Evolutionary conservation across 106 monocot species (phyloP), one percentile per base, ranked within the genome.

Genomic region (Dendrobium nobile): DNA sequence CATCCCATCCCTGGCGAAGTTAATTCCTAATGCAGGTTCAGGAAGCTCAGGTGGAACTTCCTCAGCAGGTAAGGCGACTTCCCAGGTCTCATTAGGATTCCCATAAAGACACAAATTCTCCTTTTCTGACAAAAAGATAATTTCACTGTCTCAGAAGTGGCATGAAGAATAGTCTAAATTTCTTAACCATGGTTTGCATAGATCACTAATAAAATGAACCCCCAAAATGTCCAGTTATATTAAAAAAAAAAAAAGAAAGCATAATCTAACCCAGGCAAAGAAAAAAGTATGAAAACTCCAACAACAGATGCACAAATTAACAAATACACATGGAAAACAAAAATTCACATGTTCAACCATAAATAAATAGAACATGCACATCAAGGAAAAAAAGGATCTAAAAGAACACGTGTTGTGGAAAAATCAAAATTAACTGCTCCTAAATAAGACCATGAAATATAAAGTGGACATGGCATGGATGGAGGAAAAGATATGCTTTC

Each of bases 101-200:
- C 55, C 78, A 78, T 78, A 78, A 54, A 78, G 41, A 27, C 78
- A 78, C 28, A 58, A 78, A 20, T 78, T 78, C 40, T 78, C 58
- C 58, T 78, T 78, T 24, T 78, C 56, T 78, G 58, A 31, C 37
- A 40, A 61, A n/a, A 61, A 22, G n/a, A 22, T 4, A 61, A 84
- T 78, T 22, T 91, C 87, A 24, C 85, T 89, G 78, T 85, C 67
- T 26, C 26, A 26, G 9, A 67, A 67, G 27, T 2, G 58, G 58
- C 67, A 67, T 67, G 67, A 27, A 67, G 1, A 58, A 26, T 27
- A 67, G 67, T 67, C 9, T 17, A 58, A 58, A n/a, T 6, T 58
- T 58, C 58, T 67, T 67, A 56, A 67, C 67, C 67, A 67, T 67
- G 67, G 27, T 67, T 67, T 67, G 28, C 56, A 56, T 56, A 4